These are phyloP conservation scores for Mortierella sp. DNA, from an alignment of 371 early-diverging fungal species.

Conservation along the genomic window DNA sequence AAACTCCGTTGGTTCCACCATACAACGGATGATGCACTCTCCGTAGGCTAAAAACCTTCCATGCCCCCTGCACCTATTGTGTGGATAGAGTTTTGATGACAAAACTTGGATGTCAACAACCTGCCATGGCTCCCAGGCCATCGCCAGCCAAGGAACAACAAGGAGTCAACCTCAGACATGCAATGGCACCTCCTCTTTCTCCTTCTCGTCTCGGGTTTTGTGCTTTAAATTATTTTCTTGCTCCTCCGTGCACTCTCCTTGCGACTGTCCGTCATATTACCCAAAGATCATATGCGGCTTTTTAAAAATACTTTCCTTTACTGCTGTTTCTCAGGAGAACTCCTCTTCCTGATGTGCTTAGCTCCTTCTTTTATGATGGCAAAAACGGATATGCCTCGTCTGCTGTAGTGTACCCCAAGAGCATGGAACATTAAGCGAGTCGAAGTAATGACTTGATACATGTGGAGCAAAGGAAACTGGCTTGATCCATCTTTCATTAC, in stretches of 20 bases:
- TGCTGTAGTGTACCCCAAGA: not conserved
- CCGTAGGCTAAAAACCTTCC: not conserved
- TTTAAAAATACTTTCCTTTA: constrained; percentile 12
- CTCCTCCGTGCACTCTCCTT: constrained; percentile 9
- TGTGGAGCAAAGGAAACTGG: no score
- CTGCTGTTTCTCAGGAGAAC: constrained; percentile 10
- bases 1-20: not conserved
- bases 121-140: not conserved
- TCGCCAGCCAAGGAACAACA: not conserved
- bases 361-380: constrained; percentile 1
- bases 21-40: not conserved
- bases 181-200: constrained; percentile 9
- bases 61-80: not conserved
- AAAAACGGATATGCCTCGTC: constrained; percentile 1
- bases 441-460: not conserved
- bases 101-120: not conserved
- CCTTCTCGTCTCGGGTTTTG: constrained; percentile 16
- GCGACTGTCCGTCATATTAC: not conserved
- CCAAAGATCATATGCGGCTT: not conserved
- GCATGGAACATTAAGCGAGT: constrained; percentile 1
- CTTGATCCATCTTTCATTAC: not conserved
- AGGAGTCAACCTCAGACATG: constrained; percentile 4
- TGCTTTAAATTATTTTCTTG: not conserved
- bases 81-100: not conserved
- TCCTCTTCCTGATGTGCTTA: not conserved